Evolutionary conservation across 306 rosid species (phyloP), one percentile per base, ranked within the genome.

Genomic region (Hippophae tibetana): DNA sequence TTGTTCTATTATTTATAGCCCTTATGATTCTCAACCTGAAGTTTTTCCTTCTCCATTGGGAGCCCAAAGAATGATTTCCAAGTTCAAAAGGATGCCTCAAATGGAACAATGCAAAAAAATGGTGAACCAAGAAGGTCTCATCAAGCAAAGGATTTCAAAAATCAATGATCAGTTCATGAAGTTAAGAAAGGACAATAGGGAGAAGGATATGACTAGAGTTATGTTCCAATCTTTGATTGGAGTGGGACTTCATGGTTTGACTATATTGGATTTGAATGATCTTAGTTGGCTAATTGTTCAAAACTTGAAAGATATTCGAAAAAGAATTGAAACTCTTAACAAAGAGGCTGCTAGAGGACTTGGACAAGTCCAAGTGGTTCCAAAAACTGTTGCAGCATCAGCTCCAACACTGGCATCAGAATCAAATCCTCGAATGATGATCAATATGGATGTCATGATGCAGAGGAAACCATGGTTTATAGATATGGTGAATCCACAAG

Each of bases 1-100:
- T 0, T 86, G 87, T 9, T 84, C 86, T 5, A 64, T 89, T n/a
- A 69, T 89, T 14, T 69, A 70, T 1, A 76, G 71, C 52, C 80
- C 81, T 3, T 78, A 72, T 13, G 78, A 78, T 5, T 31, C 84
- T 2, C 67, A 67, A 1, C 69, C 83, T 0, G 81, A 82, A 47
- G 64, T 80, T 5, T 81, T 82, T 82, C 95, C 92, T 10, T 62
- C 68, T 23, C 60, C 69, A 0, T 9, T 57, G 8, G 79, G 79
- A 6, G 77, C 42, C 4, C 77, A 73, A 5, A 60, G 66, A 0
- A 66, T 76, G 14, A 54, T 76, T 1, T 47, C 60, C 0, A 62
- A 58, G 3, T 70, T 76, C 72, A 63, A 44, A 64, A 65, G 53
- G 53, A 63, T 80, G 56, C 73, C 72, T 8, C 67, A 73, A 18